phyloP scores from a whole-genome alignment of 2,329 filamentous ascomycete genomes.

The Raffaelea ambrosiae region DNA sequence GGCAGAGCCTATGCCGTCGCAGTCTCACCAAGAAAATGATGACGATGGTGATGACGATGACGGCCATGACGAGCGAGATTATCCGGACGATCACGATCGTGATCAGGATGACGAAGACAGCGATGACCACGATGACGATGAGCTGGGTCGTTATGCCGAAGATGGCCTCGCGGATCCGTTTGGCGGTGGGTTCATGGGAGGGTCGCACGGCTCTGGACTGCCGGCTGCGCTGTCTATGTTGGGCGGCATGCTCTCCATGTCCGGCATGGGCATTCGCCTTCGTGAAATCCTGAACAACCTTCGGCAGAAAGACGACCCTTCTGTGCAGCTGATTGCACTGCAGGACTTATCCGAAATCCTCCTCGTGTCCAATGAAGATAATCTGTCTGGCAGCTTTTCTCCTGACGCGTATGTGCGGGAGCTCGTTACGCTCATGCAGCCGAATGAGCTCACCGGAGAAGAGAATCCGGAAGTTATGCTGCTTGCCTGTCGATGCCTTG shows the following conservation, averaged over 20 bases:
- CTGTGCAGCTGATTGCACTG: conserved; percentile 81
- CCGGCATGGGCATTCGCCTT: conserved; percentile 69
- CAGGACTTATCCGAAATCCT: conserved; percentile 91
- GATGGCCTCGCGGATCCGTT: conserved; percentile 42
- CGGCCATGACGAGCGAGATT: conserved; percentile 31
- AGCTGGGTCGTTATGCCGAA: conserved; percentile 20
- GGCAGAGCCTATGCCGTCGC: conserved; percentile 23
- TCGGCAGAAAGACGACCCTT: conserved; percentile 75
- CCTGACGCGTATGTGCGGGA: conserved; percentile 95
- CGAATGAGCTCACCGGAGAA: conserved; percentile 70
- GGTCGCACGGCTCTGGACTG: conserved; percentile 55
- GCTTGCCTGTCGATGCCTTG: conserved; percentile 86
- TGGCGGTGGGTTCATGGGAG: conserved; percentile 57
- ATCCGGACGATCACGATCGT: conserved; percentile 44
- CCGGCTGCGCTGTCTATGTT: conserved; percentile 78
- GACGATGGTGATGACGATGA: conserved; percentile 14
- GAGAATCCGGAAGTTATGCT: conserved; percentile 98
- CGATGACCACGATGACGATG: conserved; percentile 42
- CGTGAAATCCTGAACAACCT: conserved; percentile 70
- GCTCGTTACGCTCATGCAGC: conserved; percentile 83
- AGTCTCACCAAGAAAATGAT: not conserved
- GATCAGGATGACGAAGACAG: conserved; percentile 40
- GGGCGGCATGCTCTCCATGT: conserved; percentile 91
- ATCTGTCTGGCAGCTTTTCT: conserved; percentile 87
- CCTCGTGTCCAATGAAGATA: conserved; percentile 92